Conservation (phyloP, 441 rosid species). For the Flueggea neowawraea region DNA sequence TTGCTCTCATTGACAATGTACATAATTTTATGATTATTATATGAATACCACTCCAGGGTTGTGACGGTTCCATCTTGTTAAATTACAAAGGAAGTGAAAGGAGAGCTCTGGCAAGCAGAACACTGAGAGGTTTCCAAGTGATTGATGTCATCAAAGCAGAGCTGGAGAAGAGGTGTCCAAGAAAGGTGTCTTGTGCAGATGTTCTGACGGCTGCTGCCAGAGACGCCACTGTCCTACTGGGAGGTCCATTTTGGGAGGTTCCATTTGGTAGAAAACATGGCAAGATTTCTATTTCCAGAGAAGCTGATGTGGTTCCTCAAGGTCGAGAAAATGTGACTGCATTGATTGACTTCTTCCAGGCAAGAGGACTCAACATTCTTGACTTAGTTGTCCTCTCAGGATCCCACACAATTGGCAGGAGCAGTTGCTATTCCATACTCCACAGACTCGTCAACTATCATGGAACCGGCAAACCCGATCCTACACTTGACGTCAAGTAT, state of each 20-base stretch:
- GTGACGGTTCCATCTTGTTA: constrained; percentile 45
- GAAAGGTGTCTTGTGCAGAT: constrained; percentile 45
- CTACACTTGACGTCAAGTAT: constrained; percentile 25
- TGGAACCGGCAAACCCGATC: constrained; percentile 28
- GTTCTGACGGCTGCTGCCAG: constrained; percentile 47
- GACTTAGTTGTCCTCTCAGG: constrained; percentile 54
- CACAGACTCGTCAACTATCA: constrained; percentile 29
- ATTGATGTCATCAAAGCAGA: constrained; percentile 42
- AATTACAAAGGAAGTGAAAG: constrained; percentile 44
- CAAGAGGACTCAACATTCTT: constrained; percentile 32
- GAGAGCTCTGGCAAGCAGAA: constrained; percentile 33
- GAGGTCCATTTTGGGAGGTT: constrained; percentile 59
- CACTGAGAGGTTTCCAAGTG: constrained; percentile 38
- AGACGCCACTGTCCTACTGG: constrained; percentile 40
- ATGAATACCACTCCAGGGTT: constrained; percentile 29
- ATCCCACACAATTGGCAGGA: constrained; percentile 50
- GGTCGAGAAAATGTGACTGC: constrained; percentile 43
- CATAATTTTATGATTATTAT: too few species aligned
- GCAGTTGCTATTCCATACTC: constrained; percentile 29
- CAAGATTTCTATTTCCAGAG: constrained; percentile 26
- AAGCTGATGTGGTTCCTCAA: constrained; percentile 43
- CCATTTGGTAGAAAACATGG: constrained; percentile 50
- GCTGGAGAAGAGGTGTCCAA: constrained; percentile 37
- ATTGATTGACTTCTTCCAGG: constrained; percentile 33
- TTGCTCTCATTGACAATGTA: too few species aligned